Evolutionary conservation across 441 rosid genomes (phyloP), one percentile per base, ranked within the genome.

Genomic region (Geranium incanum): DNA sequence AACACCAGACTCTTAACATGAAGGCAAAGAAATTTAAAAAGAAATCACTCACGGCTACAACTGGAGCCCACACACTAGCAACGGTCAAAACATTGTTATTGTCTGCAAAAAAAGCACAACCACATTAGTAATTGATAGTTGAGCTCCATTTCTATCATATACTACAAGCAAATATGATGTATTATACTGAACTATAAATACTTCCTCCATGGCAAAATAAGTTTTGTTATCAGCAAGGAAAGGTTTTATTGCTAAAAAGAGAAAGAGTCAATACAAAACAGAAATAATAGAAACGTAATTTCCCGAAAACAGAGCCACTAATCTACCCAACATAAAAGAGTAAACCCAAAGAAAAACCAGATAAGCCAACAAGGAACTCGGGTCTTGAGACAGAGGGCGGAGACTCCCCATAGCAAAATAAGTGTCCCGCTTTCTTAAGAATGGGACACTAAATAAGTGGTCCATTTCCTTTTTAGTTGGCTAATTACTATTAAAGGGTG

Each of bases 31-130:
- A 75, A 21, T 33, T 28, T 65, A 33, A 72, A 57, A 68, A 75
- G 74, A 73, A 79, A 70, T 62, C 70, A 84, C 99, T 91, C 79
- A 95, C 99, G 75, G 97, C 97, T 38, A 93, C 48, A 74, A 96
- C 95, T 69, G 99, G 99, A 81, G 98, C 99, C 99, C 99, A 96
- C 55, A 96, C 81, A 85, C 97, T 84, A 71, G 79, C 96, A 33
- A 93, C 50, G 41, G 98, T 92, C 88, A 96, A 81, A 71, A 75
- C 85, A 81, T 96, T 85, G 71, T 96, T 59, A 85, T 96, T 91
- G 76, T 85, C 99, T 96, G 96, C 81, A 79, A 84, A 72, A 71
- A 73, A 66, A 45, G 72, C 36, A 78, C 72, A 70, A 66, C 79
- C 21, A 37, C 73, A 37, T 71, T 63, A 77, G 73, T 48, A 65